Evolutionary conservation across 2,329 filamentous ascomycete genomes (phyloP).

Genomic region (Xylaria hypoxylon): DNA sequence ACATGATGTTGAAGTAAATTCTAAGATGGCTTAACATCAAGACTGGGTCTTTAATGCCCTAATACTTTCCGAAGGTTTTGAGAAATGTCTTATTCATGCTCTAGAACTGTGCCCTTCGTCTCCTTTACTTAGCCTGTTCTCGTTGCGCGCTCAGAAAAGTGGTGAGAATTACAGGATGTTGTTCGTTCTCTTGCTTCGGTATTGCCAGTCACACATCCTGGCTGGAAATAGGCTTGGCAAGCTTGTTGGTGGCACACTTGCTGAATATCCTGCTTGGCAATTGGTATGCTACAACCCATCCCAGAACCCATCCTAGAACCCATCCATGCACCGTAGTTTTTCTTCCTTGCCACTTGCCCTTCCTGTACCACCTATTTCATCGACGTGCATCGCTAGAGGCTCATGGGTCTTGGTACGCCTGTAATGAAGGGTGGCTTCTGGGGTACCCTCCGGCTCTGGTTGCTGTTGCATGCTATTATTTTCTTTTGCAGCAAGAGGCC

Average conservation of each 20-base stretch:
- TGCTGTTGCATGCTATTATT: constrained; percentile 25
- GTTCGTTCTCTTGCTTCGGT: constrained; percentile 21
- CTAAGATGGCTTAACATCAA: constrained; percentile 30
- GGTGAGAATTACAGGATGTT: constrained; percentile 12
- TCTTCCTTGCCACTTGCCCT: constrained; percentile 43
- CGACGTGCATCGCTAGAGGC: constrained; percentile 46
- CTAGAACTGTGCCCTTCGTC: constrained; percentile 4
- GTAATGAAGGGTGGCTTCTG: constrained; percentile 19
- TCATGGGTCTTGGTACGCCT: constrained; percentile 38
- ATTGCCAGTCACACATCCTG: constrained; percentile 23
- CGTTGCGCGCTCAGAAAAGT: constrained; percentile 9
- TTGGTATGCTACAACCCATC: constrained; percentile 39
- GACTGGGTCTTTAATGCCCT: constrained; percentile 10
- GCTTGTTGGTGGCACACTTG: constrained; percentile 29
- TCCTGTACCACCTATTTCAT: constrained; percentile 45
- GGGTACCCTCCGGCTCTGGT: constrained; percentile 18
- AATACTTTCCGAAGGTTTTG: constrained; percentile 8
- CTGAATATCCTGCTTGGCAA: constrained; percentile 24
- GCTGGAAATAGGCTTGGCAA: constrained; percentile 27
- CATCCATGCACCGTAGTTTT: constrained; percentile 37
- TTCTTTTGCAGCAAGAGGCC: constrained; percentile 34
- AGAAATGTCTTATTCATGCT: constrained; percentile 1
- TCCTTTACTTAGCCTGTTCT: constrained; percentile 14
- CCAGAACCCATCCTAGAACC: constrained; percentile 39
- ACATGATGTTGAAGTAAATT: constrained; percentile 24